phyloP scores from a whole-genome alignment of 2,329 filamentous ascomycete species.

The Albifimbria verrucaria region DNA sequence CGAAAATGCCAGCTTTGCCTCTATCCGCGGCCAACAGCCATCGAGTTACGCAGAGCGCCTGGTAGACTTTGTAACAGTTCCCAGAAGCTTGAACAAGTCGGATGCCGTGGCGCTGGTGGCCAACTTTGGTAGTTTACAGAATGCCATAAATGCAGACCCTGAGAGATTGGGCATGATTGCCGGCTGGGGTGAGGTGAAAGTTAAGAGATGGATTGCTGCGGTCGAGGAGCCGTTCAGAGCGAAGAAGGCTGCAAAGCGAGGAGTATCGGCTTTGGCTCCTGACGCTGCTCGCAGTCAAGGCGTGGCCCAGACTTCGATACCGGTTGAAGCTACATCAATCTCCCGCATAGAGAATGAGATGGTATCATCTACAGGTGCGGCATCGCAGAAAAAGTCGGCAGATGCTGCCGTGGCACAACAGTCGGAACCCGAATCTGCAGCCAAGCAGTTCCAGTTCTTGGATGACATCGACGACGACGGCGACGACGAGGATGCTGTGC shows the following conservation, averaged over 20 bases:
- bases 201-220: conserved; percentile 77
- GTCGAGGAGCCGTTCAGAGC: conserved; percentile 83
- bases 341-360: no score
- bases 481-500: conserved; percentile 46
- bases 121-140: conserved; percentile 84
- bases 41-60: conserved; percentile 82
- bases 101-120: conserved; percentile 88
- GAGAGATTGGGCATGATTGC: conserved; percentile 83
- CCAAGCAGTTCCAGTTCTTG: conserved; percentile 34
- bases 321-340: no score
- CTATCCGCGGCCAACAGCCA: conserved; percentile 82
- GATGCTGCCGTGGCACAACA: not conserved
- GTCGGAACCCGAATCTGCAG: conserved; percentile 2
- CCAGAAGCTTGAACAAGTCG: conserved; percentile 87
- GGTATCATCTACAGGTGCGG: conserved; percentile 18
- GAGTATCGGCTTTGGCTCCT: conserved; percentile 27
- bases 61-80: conserved; percentile 89
- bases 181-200: conserved; percentile 95
- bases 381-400: conserved; percentile 7
- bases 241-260: conserved; percentile 61
- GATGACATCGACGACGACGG: conserved; percentile 43
- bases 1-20: conserved; percentile 75
- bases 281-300: conserved; percentile 35
- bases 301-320: no score
- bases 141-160: conserved; percentile 80